A percentile compares a stretch with the other conserved stretches of the same genome.
Evolutionary conservation across 2,329 filamentous ascomycete species (phyloP).

Genomic region (Pseudocercospora crystallina): DNA sequence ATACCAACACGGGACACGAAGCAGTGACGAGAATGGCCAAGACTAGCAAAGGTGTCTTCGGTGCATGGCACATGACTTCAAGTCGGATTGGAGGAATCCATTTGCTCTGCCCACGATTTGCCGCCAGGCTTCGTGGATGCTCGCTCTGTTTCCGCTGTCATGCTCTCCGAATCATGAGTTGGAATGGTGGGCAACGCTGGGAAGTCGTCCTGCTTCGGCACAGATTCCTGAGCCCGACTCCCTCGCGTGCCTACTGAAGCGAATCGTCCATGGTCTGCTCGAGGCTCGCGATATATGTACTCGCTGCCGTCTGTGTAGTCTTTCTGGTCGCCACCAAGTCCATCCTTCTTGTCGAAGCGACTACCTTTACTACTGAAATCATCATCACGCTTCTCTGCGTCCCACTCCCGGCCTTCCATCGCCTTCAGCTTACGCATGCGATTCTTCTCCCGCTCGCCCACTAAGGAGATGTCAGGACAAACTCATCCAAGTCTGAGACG

Average conservation of each 20-base stretch:
- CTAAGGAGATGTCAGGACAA: too few species aligned
- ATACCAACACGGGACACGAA: too few species aligned
- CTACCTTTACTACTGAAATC: conserved; percentile 40
- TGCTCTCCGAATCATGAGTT: conserved; percentile 1
- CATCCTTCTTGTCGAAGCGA: conserved; percentile 28
- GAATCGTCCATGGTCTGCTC: conserved; percentile 18
- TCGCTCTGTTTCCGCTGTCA: conserved; percentile 6
- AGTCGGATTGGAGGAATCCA: conserved; percentile 30
- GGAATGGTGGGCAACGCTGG: conserved; percentile 42
- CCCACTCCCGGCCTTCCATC: conserved; percentile 61
- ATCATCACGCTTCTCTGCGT: conserved; percentile 60
- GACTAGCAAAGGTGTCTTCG: background rate
- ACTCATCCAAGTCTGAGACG: too few species aligned
- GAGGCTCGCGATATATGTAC: conserved; percentile 34
- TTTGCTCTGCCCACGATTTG: conserved; percentile 48
- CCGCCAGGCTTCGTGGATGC: conserved; percentile 5
- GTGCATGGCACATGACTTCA: too few species aligned
- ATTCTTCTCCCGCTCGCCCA: conserved; percentile 62
- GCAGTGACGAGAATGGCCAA: too few species aligned
- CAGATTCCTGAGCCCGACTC: conserved; percentile 27
- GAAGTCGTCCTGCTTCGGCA: conserved; percentile 47
- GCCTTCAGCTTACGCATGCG: conserved; percentile 59
- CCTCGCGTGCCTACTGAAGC: conserved; percentile 16
- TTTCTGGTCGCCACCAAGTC: conserved; percentile 31
- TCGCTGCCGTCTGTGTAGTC: conserved; percentile 36